Evolutionary conservation across 2,329 filamentous ascomycete genomes (phyloP).

Genomic region (Hypoxylon sp.): DNA sequence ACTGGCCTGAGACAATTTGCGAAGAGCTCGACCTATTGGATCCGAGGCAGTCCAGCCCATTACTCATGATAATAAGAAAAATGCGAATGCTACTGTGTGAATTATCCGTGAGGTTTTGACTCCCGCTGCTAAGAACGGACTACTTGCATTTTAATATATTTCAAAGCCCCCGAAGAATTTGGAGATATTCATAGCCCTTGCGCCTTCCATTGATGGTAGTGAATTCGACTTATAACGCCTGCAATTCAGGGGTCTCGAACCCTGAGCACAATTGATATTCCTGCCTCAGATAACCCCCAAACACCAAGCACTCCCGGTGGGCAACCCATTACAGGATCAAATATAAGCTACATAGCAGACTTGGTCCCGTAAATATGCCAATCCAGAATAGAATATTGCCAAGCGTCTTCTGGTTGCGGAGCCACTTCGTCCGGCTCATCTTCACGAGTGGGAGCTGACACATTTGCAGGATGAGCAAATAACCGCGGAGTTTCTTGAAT

Average conservation of each 20-base stretch:
- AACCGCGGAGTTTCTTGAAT: constrained; percentile 82
- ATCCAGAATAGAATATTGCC: constrained; percentile 84
- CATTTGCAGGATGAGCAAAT: constrained; percentile 80
- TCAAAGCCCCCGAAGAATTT: neutral
- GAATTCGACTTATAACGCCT: neutral
- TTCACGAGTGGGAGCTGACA: constrained; percentile 77
- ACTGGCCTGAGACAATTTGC: constrained; percentile 5
- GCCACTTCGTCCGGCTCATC: constrained; percentile 74
- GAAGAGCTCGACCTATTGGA: constrained; percentile 14
- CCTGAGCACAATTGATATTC: neutral
- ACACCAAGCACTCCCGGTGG: constrained; percentile 9
- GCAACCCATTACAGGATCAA: constrained; percentile 62
- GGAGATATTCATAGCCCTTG: no score
- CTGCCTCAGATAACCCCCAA: constrained; percentile 2
- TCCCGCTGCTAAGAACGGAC: neutral
- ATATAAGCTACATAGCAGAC: constrained; percentile 72
- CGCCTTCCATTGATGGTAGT: neutral
- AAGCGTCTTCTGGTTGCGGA: constrained; percentile 71
- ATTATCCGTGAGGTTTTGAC: neutral
- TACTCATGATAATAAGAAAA: constrained; percentile 4
- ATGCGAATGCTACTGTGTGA: neutral
- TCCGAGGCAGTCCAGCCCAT: neutral
- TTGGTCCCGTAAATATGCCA: constrained; percentile 81
- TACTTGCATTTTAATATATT: neutral
- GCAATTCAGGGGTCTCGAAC: neutral